A percentile compares a stretch with the other conserved stretches of the same genome.
Evolutionary conservation across 2,329 filamentous ascomycete genomes (phyloP).

Genomic region (Knufia petricola): DNA sequence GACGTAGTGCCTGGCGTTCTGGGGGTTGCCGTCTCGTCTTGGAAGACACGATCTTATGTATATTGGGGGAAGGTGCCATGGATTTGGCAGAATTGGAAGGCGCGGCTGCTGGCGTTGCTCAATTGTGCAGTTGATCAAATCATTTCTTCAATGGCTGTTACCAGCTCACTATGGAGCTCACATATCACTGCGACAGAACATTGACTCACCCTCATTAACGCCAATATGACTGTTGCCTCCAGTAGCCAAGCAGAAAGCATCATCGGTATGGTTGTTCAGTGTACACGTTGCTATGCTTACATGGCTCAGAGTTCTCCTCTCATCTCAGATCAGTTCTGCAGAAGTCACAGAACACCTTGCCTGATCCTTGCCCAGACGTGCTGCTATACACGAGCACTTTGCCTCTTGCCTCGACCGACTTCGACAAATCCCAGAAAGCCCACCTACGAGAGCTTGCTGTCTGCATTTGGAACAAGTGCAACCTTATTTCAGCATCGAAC

Average conservation of each 20-base stretch:
- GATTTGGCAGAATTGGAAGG: background rate
- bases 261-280: background rate
- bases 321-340: background rate
- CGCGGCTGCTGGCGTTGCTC: background rate
- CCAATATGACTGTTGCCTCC: background rate
- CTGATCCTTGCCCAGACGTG: conserved; percentile 5
- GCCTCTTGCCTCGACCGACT: conserved; percentile 3
- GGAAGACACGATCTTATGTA: no score
- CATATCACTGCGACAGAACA: background rate
- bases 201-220: background rate
- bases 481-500: background rate
- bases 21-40: no score
- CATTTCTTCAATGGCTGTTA: no score
- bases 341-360: background rate
- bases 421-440: conserved; percentile 1
- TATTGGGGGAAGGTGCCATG: background rate
- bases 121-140: background rate
- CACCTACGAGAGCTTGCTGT: background rate
- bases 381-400: background rate
- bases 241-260: background rate
- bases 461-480: conserved; percentile 7
- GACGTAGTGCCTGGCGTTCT: no score
- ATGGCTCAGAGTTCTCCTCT: conserved; percentile 1
- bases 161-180: no score
- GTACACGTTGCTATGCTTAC: background rate